Conservation (phyloP, 2,329 filamentous ascomycete species). For the Verticillium tricorpus region DNA sequence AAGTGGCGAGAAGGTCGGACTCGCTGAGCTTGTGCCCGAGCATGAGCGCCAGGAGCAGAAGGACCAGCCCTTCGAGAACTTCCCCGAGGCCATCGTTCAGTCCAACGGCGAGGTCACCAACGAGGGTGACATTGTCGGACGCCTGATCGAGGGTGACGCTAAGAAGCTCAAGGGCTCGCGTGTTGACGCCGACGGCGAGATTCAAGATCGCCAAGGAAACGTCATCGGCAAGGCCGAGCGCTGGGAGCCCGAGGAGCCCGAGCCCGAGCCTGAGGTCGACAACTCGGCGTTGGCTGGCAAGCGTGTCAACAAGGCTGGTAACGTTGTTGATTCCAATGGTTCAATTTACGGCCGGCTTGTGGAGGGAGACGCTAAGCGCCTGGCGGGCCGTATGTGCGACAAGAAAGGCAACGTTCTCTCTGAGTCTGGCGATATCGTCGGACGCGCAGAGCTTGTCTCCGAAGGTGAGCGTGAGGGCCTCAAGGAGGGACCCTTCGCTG, state of each 20-base stretch:
- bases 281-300: conserved; percentile 63
- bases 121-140: conserved; percentile 52
- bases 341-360: conserved; percentile 60
- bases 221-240: conserved; percentile 63
- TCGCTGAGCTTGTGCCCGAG: conserved; percentile 59
- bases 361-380: conserved; percentile 59
- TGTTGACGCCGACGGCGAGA: conserved; percentile 66
- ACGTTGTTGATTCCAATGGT: conserved; percentile 50
- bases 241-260: conserved; percentile 50
- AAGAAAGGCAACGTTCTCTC: conserved; percentile 68
- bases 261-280: conserved; percentile 48
- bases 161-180: conserved; percentile 60
- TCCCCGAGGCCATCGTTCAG: conserved; percentile 38
- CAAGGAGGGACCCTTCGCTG: conserved; percentile 66
- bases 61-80: conserved; percentile 26
- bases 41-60: conserved; percentile 43
- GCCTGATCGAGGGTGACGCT: conserved; percentile 58
- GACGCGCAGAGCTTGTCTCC: conserved; percentile 62
- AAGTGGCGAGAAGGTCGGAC: conserved; percentile 62
- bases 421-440: conserved; percentile 67
- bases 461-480: conserved; percentile 59
- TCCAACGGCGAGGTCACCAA: conserved; percentile 48
- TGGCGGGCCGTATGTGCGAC: conserved; percentile 66
- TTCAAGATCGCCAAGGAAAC: conserved; percentile 63
- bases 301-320: conserved; percentile 67